Evolutionary conservation across 192 early-diverging fungal genomes (phyloP).

Genomic region (Anaeromyces robustus): DNA sequence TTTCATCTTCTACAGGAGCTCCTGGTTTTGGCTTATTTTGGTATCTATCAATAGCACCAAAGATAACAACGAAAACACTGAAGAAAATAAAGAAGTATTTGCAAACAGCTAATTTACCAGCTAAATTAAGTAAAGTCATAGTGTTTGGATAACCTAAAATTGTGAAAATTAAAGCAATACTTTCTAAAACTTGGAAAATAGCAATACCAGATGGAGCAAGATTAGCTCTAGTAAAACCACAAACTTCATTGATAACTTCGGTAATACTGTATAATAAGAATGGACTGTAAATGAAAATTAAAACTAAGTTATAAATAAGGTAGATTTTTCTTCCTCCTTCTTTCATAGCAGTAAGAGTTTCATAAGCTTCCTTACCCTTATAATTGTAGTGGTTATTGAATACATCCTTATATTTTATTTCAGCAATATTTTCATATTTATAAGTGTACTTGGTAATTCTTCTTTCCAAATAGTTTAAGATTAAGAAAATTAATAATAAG

Average conservation of each 20-base stretch:
- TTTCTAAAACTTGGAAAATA: background rate
- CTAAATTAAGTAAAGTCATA: background rate
- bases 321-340: background rate
- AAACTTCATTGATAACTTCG: background rate
- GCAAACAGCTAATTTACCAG: background rate
- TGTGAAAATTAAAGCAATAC: background rate
- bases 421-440: background rate
- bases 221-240: background rate
- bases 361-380: background rate
- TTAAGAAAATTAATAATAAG: background rate
- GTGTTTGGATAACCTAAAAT: background rate
- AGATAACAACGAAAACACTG: background rate
- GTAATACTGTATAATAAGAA: background rate
- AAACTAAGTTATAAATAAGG: background rate
- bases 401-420: background rate
- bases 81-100: background rate
- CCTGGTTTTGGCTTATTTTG: background rate
- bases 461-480: background rate
- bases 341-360: background rate
- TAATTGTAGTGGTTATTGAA: background rate
- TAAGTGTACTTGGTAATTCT: background rate
- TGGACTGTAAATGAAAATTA: background rate
- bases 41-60: background rate
- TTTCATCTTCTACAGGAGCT: too few species aligned
- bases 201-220: background rate